These are phyloP conservation scores for Tulasnella sp. DNA, from an alignment of 768 basidiomycete species.

Conservation along the genomic window DNA sequence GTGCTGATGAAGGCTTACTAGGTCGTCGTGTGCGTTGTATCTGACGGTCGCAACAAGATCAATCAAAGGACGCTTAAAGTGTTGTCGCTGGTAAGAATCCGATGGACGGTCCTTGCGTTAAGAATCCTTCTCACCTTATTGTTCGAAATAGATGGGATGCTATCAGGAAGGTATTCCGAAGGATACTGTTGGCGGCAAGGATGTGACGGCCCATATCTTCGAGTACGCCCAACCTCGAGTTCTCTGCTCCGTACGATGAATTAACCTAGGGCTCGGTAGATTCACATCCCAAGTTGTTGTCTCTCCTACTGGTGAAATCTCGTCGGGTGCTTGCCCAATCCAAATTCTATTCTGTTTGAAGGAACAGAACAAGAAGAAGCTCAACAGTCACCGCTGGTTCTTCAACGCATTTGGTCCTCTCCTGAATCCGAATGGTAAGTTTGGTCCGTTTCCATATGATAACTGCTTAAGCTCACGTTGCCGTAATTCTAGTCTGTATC, in stretches of 20 bases:
- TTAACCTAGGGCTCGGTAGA: conserved; percentile 31
- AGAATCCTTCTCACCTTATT: neutral
- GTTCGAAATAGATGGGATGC: conserved; percentile 57
- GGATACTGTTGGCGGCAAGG: conserved; percentile 79
- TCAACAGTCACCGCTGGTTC: conserved; percentile 95
- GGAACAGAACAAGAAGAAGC: conserved; percentile 95
- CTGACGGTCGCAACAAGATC: conserved; percentile 77
- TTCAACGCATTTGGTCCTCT: conserved; percentile 92
- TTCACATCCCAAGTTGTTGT: conserved; percentile 75
- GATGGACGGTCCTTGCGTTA: conserved; percentile 19
- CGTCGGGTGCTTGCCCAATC: conserved; percentile 64
- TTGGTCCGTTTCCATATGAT: neutral
- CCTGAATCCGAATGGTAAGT: conserved; percentile 68
- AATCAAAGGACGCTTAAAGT: conserved; percentile 89
- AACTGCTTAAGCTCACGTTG: neutral
- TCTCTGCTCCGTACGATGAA: conserved; percentile 17
- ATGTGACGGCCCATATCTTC: conserved; percentile 89
- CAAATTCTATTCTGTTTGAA: conserved; percentile 89
- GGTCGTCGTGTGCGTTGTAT: conserved; percentile 79
- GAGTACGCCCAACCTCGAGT: conserved; percentile 45
- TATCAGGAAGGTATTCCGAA: conserved; percentile 88
- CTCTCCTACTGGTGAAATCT: conserved; percentile 71
- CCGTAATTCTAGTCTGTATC: conserved; percentile 56
- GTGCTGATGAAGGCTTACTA: neutral
- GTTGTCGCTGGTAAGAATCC: conserved; percentile 54